A percentile compares a stretch with the other conserved stretches of the same genome.
phyloP scores from a whole-genome alignment of 805 yeast species.

The Spathaspora sp. region DNA sequence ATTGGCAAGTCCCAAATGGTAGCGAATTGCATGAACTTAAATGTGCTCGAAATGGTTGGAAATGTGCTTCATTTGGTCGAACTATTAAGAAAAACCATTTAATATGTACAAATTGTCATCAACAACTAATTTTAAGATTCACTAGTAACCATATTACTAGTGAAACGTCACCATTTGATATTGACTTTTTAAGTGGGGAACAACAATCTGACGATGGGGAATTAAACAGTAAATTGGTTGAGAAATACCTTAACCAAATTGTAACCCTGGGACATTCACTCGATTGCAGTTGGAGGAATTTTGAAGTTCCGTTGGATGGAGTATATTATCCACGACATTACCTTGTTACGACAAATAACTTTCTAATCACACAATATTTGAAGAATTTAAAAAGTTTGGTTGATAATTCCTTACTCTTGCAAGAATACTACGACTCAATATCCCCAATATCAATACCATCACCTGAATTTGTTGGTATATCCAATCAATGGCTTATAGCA shows the following conservation, averaged over 20 bases:
- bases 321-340: slow-evolving; percentile 34
- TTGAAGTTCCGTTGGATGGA: slow-evolving; percentile 30
- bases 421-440: slow-evolving; percentile 7
- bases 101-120: slow-evolving; percentile 30
- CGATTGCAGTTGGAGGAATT: slow-evolving; percentile 35
- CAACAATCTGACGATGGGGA: background rate
- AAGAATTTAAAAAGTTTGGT: slow-evolving; percentile 22
- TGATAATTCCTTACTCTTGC: slow-evolving; percentile 18
- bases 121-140: slow-evolving; percentile 26
- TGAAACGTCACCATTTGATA: slow-evolving; percentile 6
- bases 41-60: slow-evolving; percentile 55
- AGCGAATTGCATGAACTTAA: slow-evolving; percentile 39
- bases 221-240: slow-evolving; percentile 19
- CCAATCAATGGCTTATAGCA: slow-evolving; percentile 31
- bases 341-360: slow-evolving; percentile 25
- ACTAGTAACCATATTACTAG: slow-evolving; percentile 12
- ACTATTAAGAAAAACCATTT: slow-evolving; percentile 25
- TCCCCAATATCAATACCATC: slow-evolving; percentile 1
- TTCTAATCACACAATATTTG: slow-evolving; percentile 25
- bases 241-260: slow-evolving; percentile 24
- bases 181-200: slow-evolving; percentile 1
- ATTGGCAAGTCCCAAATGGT: slow-evolving; percentile 41
- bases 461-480: slow-evolving; percentile 16
- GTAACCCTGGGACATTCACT: slow-evolving; percentile 21
- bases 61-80: slow-evolving; percentile 30